A percentile compares a stretch with the other conserved stretches of the same genome.
phyloP scores from a whole-genome alignment of 192 early-diverging fungal genomes.

The Physocladia obscura region DNA sequence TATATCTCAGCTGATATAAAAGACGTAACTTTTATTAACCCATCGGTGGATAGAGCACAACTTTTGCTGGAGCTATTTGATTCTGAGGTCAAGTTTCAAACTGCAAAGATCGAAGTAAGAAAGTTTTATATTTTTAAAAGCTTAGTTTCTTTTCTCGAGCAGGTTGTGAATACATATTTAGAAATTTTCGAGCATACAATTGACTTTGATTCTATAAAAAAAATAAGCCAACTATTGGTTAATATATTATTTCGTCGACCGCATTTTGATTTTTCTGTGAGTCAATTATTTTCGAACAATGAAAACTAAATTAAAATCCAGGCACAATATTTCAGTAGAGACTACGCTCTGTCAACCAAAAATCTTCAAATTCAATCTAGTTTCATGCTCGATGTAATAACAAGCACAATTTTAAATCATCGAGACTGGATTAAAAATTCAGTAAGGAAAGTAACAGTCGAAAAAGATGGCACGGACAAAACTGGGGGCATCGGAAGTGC shows the following conservation, averaged over 20 bases:
- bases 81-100: conserved; percentile 50
- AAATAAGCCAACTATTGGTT: conserved; percentile 44
- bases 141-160: neutral
- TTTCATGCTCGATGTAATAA: conserved; percentile 26
- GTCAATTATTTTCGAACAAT: neutral
- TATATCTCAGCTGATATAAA: conserved; percentile 38
- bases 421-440: conserved; percentile 34
- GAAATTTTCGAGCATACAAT: conserved; percentile 51
- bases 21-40: conserved; percentile 50
- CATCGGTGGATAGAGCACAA: conserved; percentile 46
- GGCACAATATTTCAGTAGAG: conserved; percentile 45
- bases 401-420: conserved; percentile 16
- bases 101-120: conserved; percentile 51
- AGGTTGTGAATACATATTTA: conserved; percentile 50
- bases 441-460: conserved; percentile 5
- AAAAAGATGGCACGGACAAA: neutral
- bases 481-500: conserved; percentile 20
- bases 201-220: conserved; percentile 22
- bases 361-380: conserved; percentile 39
- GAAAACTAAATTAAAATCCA: conserved; percentile 9
- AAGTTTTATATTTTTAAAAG: neutral
- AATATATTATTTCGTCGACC: conserved; percentile 42
- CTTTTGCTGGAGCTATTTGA: conserved; percentile 53
- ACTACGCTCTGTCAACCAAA: conserved; percentile 35
- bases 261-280: conserved; percentile 41